phyloP scores from a whole-genome alignment of 495 filamentous ascomycete genomes.

The Clohesyomyces aquaticus region DNA sequence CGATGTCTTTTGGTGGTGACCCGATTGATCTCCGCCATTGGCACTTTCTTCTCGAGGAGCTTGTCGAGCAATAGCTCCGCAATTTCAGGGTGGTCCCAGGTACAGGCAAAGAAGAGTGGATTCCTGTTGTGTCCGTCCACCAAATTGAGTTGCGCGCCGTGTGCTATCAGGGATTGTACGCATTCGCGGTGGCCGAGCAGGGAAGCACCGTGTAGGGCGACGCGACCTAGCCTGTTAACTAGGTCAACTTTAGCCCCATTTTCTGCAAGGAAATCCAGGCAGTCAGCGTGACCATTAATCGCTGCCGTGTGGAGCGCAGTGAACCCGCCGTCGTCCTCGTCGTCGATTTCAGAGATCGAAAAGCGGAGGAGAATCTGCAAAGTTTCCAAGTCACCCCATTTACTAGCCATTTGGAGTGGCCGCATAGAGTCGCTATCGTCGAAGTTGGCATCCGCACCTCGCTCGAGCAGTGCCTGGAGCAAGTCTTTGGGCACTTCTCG shows the following conservation, averaged over 20 bases:
- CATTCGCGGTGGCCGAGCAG: neutral
- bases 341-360: neutral
- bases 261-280: neutral
- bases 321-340: neutral
- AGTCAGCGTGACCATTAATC: neutral
- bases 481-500: neutral
- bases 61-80: neutral
- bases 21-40: neutral
- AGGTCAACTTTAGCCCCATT: neutral
- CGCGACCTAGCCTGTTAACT: neutral
- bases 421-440: neutral
- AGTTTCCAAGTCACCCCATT: neutral
- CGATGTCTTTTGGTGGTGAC: neutral
- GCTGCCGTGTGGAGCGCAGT: neutral
- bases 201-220: neutral
- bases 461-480: neutral
- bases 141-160: neutral
- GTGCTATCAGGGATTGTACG: neutral
- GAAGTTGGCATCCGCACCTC: neutral
- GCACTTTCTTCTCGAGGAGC: neutral
- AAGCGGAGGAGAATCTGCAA: neutral
- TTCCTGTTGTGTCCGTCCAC: neutral
- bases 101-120: neutral
- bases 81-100: neutral
- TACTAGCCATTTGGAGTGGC: neutral